A percentile compares a stretch with the other conserved stretches of the same genome.
Evolutionary conservation across 176 grass and related monocot species (phyloP).

Genomic region (Carex myosuroides): DNA sequence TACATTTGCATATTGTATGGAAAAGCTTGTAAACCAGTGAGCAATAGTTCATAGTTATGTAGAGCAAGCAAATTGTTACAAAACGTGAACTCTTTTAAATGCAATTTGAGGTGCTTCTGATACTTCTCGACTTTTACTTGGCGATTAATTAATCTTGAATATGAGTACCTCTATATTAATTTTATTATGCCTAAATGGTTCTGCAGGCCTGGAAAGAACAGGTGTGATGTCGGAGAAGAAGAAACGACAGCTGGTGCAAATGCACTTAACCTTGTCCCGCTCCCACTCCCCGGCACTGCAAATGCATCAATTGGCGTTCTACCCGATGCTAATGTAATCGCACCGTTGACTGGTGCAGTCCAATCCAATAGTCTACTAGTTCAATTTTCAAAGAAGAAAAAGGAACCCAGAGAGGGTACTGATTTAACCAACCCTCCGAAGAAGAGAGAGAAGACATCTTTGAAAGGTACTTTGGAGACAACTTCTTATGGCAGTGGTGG

Average conservation of each 20-base stretch:
- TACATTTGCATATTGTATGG: slow-evolving; percentile 4
- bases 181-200: slow-evolving; percentile 21
- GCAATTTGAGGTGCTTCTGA: neutral
- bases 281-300: slow-evolving; percentile 34
- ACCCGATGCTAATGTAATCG: slow-evolving; percentile 14
- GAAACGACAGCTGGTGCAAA: slow-evolving; percentile 84
- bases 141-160: neutral
- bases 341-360: neutral
- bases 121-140: neutral
- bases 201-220: slow-evolving; percentile 82
- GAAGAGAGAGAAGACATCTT: slow-evolving; percentile 27
- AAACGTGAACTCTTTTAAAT: neutral
- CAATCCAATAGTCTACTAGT: slow-evolving; percentile 34
- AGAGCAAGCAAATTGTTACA: neutral
- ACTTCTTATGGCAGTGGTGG: slow-evolving; percentile 34
- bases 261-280: slow-evolving; percentile 54
- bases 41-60: neutral
- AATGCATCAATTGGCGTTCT: slow-evolving; percentile 40
- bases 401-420: slow-evolving; percentile 3
- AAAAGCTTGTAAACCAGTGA: neutral
- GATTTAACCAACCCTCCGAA: slow-evolving; percentile 6
- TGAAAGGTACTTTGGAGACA: slow-evolving; percentile 30
- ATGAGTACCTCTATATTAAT: neutral
- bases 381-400: slow-evolving; percentile 33
- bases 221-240: slow-evolving; percentile 78